Base-by-base conservation (phyloP, 2,329 filamentous ascomycete species). In the Fusarium anguioides region DNA sequence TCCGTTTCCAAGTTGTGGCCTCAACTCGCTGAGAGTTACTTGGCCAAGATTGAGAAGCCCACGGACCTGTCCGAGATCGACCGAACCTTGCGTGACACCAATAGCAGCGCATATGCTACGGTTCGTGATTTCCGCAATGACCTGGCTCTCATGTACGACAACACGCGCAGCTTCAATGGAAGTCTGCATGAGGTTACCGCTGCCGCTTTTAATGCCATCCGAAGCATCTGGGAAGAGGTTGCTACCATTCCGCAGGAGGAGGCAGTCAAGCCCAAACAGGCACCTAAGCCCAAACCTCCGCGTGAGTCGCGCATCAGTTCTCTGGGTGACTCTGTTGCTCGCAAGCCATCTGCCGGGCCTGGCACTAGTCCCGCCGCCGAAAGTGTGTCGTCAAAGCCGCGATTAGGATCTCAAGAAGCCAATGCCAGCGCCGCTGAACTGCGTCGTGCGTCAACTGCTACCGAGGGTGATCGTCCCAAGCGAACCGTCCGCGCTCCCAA, bases 401-500 rank as follows among this genome's bases (percentile, higher is more conserved):
- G 26, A 24, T 57, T 21, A 36, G 68, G n/a, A 40, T 64, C 35
- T 70, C 68, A 45, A 68, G 72, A 62, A 33, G 57, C 49, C 39
- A 46, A 35, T 44, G 23, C 48, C 17, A 51, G 67, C 7, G 49
- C 70, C 11, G 58, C 60, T 18, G 73, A 76, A 39, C 64, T 74
- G 66, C 91, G 96, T 52, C 91, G 95, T 20, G 93, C 96, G 72
- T 97, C 93, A 2, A 90, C 89, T 8, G 91, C 90, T 58, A 85
- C 86, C 6, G 92, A 94, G 69, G 91, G 90, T 56, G 86, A 89
- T 67, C 88, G 96, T 49, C 94, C 95, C 12, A 97, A 97, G 83
- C 91, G 96, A 52, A 93, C 95, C 15, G 97, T 98, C 54, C 93
- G 97, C 72, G 92, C 94, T 10, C 94, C 96, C 1, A 94, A 95